Evolutionary conservation across 2,329 filamentous ascomycete genomes (phyloP).

Genomic region (Davidsoniella neocaledoniae): DNA sequence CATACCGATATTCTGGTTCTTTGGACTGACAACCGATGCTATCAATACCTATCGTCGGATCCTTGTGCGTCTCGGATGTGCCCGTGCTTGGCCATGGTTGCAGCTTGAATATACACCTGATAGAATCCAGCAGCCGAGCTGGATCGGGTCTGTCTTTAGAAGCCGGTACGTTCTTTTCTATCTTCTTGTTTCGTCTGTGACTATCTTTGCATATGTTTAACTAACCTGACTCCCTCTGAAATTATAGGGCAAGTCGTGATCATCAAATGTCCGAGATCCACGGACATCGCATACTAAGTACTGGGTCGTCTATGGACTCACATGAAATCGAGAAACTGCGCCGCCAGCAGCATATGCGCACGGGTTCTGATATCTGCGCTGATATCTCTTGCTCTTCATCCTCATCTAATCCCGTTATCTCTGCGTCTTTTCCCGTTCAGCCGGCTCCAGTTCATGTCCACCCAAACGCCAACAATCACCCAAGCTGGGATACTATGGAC

Average conservation of each 20-base stretch:
- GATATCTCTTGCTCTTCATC: background rate
- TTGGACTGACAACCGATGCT: slow-evolving; percentile 38
- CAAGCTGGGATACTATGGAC: too few relatives aligned
- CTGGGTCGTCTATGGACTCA: background rate
- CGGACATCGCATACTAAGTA: background rate
- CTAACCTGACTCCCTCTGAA: too few relatives aligned
- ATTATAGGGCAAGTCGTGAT: background rate
- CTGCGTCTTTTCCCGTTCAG: too few relatives aligned
- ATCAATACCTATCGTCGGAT: slow-evolving; percentile 29
- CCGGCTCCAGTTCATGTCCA: too few relatives aligned
- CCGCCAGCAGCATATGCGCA: background rate
- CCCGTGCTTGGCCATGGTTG: slow-evolving; percentile 26
- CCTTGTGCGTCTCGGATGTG: slow-evolving; percentile 26
- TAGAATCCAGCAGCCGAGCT: slow-evolving; percentile 4
- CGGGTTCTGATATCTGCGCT: background rate
- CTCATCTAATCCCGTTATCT: background rate
- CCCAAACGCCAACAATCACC: too few relatives aligned
- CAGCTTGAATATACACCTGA: slow-evolving; percentile 24
- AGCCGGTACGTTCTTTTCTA: background rate
- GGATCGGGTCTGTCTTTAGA: slow-evolving; percentile 5
- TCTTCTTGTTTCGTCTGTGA: too few relatives aligned
- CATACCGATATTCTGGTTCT: slow-evolving; percentile 34
- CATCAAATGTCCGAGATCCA: background rate
- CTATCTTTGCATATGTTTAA: background rate
- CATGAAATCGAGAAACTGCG: background rate